These are phyloP conservation scores for Saccharomyces hybrid DNA, from an alignment of 1,139 yeast genomes.

Conservation along the genomic window DNA sequence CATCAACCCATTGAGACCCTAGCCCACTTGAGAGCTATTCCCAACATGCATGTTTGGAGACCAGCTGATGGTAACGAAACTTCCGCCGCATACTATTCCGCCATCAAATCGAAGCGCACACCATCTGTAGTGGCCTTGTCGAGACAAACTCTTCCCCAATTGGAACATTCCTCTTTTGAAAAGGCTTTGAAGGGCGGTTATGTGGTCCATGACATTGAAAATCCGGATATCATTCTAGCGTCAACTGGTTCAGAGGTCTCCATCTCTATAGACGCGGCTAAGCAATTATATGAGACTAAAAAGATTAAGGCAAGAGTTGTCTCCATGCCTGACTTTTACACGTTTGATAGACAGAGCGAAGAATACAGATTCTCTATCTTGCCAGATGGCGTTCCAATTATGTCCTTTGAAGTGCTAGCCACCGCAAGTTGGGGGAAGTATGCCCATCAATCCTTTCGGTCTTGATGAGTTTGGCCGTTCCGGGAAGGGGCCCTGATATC, in stretches of 20 bases:
- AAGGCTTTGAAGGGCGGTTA: constrained; percentile 95
- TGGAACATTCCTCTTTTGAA: constrained; percentile 86
- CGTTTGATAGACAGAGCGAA: constrained; percentile 73
- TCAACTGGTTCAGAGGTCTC: constrained; percentile 95
- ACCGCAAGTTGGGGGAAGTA: constrained; percentile 89
- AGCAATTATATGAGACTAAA: constrained; percentile 47
- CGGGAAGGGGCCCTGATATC: constrained; percentile 73
- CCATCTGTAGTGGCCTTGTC: constrained; percentile 89
- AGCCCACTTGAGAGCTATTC: constrained; percentile 93
- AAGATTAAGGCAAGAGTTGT: constrained; percentile 75
- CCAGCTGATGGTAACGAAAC: constrained; percentile 99
- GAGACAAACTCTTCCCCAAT: constrained; percentile 95
- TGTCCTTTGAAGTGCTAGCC: constrained; percentile 88
- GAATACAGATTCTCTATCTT: constrained; percentile 76
- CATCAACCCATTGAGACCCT: constrained; percentile 98
- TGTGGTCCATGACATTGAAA: constrained; percentile 51
- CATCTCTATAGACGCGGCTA: constrained; percentile 73
- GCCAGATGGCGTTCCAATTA: constrained; percentile 87
- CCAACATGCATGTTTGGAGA: constrained; percentile 95
- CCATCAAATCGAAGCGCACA: constrained; percentile 62
- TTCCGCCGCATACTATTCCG: constrained; percentile 87
- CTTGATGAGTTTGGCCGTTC: constrained; percentile 94
- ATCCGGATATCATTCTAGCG: constrained; percentile 72
- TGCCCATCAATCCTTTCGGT: constrained; percentile 93
- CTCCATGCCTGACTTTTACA: constrained; percentile 83